phyloP scores from a whole-genome alignment of 345 rosid genomes.

The Euphorbia tirucalli region DNA sequence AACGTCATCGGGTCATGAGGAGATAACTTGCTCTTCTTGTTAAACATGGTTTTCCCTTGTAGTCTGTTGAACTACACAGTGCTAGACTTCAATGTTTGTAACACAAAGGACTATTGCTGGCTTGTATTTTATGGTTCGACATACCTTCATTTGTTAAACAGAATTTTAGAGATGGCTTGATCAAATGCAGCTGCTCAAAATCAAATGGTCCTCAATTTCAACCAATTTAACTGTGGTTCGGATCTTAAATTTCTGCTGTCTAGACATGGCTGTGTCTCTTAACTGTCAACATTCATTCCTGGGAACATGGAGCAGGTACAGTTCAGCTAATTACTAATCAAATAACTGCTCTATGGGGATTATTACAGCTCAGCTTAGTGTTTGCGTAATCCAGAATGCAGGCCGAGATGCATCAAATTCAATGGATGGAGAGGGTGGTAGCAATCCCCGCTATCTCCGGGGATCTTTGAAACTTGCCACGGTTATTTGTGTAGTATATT shows the following conservation, averaged over 20 bases:
- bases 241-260: background rate
- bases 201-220: background rate
- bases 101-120: background rate
- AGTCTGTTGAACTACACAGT: background rate
- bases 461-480: background rate
- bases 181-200: background rate
- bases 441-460: background rate
- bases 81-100: background rate
- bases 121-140: background rate
- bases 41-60: background rate
- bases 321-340: background rate
- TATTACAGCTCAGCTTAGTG: background rate
- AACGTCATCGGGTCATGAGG: constrained; percentile 87
- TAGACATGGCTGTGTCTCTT: background rate
- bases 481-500: background rate
- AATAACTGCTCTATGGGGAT: background rate
- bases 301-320: background rate
- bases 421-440: background rate
- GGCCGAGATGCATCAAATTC: background rate
- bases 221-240: background rate
- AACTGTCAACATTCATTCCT: background rate
- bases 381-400: background rate
- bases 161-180: background rate
- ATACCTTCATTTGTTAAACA: background rate
- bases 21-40: constrained; percentile 39